phyloP scores from a whole-genome alignment of 352 stramenopile genomes.

The Globisporangium barbulae region DNA sequence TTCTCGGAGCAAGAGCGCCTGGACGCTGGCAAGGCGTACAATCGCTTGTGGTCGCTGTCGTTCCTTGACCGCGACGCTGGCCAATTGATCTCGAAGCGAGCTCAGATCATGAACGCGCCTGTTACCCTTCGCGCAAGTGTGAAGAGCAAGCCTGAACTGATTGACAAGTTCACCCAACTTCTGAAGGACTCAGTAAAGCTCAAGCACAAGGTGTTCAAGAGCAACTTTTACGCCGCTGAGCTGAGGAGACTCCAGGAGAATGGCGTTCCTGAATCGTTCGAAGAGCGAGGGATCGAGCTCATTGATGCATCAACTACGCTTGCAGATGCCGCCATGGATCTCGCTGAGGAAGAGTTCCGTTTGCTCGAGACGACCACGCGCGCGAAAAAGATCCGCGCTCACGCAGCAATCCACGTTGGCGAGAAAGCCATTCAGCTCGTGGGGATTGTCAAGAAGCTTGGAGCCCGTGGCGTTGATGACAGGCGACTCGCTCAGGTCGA shows the following conservation, averaged over 20 bases:
- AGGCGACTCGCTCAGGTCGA: constrained; percentile 45
- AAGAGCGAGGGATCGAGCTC: constrained; percentile 57
- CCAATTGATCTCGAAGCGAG: constrained; percentile 72
- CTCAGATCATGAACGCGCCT: constrained; percentile 72
- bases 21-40: constrained; percentile 74
- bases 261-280: constrained; percentile 71
- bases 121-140: constrained; percentile 48
- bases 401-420: constrained; percentile 60
- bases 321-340: constrained; percentile 63
- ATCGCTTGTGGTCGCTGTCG: constrained; percentile 71
- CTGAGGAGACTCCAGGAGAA: constrained; percentile 48
- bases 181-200: constrained; percentile 87
- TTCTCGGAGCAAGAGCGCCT: constrained; percentile 77
- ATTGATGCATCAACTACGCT: constrained; percentile 57
- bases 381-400: constrained; percentile 78
- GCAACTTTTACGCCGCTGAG: constrained; percentile 51
- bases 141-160: constrained; percentile 81
- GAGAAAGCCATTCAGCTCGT: constrained; percentile 78
- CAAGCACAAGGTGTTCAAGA: constrained; percentile 89
- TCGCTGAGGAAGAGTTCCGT: constrained; percentile 79
- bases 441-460: constrained; percentile 83
- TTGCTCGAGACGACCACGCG: constrained; percentile 58
- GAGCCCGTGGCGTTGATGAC: constrained; percentile 52
- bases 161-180: constrained; percentile 83
- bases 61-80: constrained; percentile 73